Evolutionary conservation across 2,329 filamentous ascomycete genomes (phyloP).

Genomic region (Nigrospora sphaerica): DNA sequence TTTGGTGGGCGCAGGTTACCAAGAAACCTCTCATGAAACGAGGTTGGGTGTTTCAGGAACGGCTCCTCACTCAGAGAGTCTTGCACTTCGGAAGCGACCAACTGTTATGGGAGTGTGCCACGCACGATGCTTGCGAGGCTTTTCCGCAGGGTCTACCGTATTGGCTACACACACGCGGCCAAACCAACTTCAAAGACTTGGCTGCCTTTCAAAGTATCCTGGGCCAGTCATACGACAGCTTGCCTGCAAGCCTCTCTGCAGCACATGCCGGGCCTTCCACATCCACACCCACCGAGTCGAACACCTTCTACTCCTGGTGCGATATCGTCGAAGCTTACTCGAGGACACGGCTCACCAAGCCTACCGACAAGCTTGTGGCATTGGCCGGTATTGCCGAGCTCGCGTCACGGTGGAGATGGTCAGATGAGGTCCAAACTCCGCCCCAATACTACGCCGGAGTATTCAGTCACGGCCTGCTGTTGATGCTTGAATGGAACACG

Average conservation of each 20-base stretch:
- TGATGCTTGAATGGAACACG: neutral
- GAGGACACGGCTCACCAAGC: slow-evolving; percentile 1
- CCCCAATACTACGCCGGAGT: neutral
- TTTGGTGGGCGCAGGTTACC: slow-evolving; percentile 4
- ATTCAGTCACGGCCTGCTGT: neutral
- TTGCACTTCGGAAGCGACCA: neutral
- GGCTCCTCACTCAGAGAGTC: neutral
- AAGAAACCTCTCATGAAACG: neutral
- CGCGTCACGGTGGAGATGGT: neutral
- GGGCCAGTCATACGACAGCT: no score
- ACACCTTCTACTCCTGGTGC: slow-evolving; percentile 2
- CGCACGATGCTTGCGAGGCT: slow-evolving; percentile 1
- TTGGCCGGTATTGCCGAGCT: slow-evolving; percentile 1
- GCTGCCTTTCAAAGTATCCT: no score
- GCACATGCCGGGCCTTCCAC: no score
- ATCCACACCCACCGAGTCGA: neutral
- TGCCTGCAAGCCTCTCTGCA: no score
- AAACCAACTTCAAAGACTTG: slow-evolving; percentile 1
- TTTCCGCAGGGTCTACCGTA: neutral
- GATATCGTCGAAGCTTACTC: slow-evolving; percentile 1
- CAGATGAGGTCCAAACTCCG: no score
- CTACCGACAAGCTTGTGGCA: neutral
- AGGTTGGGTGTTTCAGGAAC: slow-evolving; percentile 2
- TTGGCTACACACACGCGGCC: neutral
- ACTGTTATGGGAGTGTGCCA: slow-evolving; percentile 1